Conservation (phyloP, 2,329 filamentous ascomycete species). For the Chaetomium olivaceum region DNA sequence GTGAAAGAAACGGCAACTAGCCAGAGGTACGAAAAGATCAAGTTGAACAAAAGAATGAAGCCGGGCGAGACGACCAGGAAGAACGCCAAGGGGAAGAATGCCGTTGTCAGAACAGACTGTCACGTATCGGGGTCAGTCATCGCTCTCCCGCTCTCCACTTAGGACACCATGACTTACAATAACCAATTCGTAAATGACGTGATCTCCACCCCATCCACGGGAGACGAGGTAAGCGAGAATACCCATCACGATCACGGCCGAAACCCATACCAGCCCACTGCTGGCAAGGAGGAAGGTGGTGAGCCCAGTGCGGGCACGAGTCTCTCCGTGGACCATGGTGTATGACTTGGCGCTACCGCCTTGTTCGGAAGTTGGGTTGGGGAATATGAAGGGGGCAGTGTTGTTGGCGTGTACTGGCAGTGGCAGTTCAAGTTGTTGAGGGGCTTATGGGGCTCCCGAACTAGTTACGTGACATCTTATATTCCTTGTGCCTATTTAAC, state of each 20-base stretch:
- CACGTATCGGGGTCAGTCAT: slow-evolving; percentile 1
- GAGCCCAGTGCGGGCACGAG: slow-evolving; percentile 28
- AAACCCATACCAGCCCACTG: slow-evolving; percentile 38
- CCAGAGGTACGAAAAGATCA: slow-evolving; percentile 42
- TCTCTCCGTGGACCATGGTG: slow-evolving; percentile 26
- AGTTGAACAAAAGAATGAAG: slow-evolving; percentile 38
- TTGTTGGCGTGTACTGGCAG: not conserved
- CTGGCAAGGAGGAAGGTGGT: slow-evolving; percentile 35
- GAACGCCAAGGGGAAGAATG: slow-evolving; percentile 38
- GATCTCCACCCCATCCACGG: slow-evolving; percentile 28
- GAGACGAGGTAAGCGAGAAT: slow-evolving; percentile 38
- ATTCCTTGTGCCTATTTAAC: not conserved
- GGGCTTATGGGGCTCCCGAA: not conserved
- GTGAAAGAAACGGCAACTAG: slow-evolving; percentile 39
- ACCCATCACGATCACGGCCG: slow-evolving; percentile 40
- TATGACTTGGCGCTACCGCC: not conserved
- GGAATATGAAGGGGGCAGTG: not conserved
- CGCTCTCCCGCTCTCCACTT: not conserved
- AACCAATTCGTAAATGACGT: slow-evolving; percentile 38
- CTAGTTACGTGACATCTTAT: not conserved
- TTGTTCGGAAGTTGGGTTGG: not conserved
- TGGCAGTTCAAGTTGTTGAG: not conserved
- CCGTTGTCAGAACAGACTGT: slow-evolving; percentile 39
- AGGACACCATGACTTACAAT: slow-evolving; percentile 34
- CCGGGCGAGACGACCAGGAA: slow-evolving; percentile 34